Evolutionary conservation across 805 yeast genomes (phyloP), one percentile per base, ranked within the genome.

Genomic region (Pichia phayaonensis): DNA sequence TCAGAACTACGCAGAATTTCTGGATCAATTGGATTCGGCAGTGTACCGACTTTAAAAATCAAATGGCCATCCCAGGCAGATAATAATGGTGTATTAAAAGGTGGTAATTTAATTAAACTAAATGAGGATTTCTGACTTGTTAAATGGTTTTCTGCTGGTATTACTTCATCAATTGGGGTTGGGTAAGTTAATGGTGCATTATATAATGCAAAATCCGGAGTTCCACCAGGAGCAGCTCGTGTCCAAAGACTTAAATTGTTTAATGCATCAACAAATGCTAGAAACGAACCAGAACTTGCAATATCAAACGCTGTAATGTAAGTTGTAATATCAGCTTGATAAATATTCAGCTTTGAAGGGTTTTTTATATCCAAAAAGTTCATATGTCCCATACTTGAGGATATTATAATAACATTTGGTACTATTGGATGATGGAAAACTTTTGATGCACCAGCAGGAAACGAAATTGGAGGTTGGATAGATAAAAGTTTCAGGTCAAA

Each of bases 391-490:
- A 78, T 66, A 21, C 74, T 74, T 0, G 97, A 85, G 0, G 88
- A 84, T 8, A 87, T 81, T 5, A 89, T 64, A 43, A 89, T 79
- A 36, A 85, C 81, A 39, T 86, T 85, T 7, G 96, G 86, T 46
- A 90, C 63, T 53, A 86, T 84, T 8, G 98, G 97, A 68, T 92
- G 97, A 54, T 92, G 73, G 45, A 86, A 75, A 1, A 85, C 94
- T 62, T 77, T 86, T 11, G 86, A 75, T 0, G 98, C 97, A 13
- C 97, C 97, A 0, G 90, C 84, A 0, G 94, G 90, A 60, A 90
- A 89, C 4, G 97, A 80, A 8, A 92, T 73, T 3, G 97, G 97
- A 0, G 95, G 72, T 49, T 83, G 66, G 2, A 90, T 76, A 47
- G 79, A 76, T 79, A 86, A 72, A 51, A 81, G 77, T 54, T 95